phyloP scores from a whole-genome alignment of 345 rosid species.

The Gynandropsis gynandra region DNA sequence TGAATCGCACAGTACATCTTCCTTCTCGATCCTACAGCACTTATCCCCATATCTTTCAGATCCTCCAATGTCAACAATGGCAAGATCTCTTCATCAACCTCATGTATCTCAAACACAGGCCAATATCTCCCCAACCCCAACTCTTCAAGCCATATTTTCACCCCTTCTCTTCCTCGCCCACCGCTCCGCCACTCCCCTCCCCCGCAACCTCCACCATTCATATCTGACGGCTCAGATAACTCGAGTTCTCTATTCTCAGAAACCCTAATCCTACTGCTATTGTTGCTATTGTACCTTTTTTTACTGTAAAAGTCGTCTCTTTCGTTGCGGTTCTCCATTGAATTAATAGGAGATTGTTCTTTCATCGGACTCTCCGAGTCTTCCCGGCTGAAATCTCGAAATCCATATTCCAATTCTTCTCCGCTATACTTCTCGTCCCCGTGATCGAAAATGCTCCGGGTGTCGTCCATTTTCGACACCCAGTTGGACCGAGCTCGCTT shows the following conservation, averaged over 20 bases:
- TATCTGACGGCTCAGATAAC: slow-evolving; percentile 33
- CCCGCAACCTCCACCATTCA: slow-evolving; percentile 41
- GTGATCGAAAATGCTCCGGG: slow-evolving; percentile 8
- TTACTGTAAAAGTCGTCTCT: too few species aligned
- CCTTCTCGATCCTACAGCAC: slow-evolving; percentile 85
- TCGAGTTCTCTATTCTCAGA: too few species aligned
- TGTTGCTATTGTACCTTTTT: too few species aligned
- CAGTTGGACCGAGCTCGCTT: slow-evolving; percentile 62
- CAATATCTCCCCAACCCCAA: slow-evolving; percentile 71
- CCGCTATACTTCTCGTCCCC: slow-evolving; percentile 49
- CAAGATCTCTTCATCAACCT: slow-evolving; percentile 77
- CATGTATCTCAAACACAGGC: slow-evolving; percentile 79
- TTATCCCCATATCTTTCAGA: slow-evolving; percentile 86
- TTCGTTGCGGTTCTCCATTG: too few species aligned
- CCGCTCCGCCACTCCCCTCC: too few species aligned
- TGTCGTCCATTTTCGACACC: slow-evolving; percentile 46
- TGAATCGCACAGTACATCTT: slow-evolving; percentile 74
- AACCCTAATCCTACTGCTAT: too few species aligned
- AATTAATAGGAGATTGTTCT: slow-evolving; percentile 37
- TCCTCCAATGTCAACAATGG: slow-evolving; percentile 80
- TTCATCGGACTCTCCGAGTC: slow-evolving; percentile 62
- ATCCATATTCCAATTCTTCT: slow-evolving; percentile 42
- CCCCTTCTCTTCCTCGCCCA: too few species aligned
- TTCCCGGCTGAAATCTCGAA: slow-evolving; percentile 48
- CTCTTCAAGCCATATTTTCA: not conserved